These are phyloP conservation scores for Pilasporangium apinafurcum DNA, from an alignment of 352 stramenopile species.

Conservation along the genomic window DNA sequence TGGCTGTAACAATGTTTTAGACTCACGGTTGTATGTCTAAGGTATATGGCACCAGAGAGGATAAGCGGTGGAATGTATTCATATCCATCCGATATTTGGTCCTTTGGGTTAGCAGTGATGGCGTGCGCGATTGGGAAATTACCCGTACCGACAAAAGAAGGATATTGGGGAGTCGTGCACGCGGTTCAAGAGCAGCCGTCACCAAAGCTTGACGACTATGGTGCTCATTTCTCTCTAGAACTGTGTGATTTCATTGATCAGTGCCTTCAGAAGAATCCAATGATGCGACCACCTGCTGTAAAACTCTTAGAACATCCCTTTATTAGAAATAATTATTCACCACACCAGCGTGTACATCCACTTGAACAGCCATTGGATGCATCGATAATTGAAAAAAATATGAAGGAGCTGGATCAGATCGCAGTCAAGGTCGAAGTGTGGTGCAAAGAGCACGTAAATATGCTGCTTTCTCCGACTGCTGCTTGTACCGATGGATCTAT, in stretches of 20 bases:
- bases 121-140: conserved; percentile 83
- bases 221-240: conserved; percentile 51
- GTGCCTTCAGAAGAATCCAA: conserved; percentile 76
- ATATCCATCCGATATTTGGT: conserved; percentile 84
- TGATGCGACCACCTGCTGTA: conserved; percentile 40
- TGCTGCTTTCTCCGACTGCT: conserved; percentile 19
- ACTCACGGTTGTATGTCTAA: conserved; percentile 6
- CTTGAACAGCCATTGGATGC: conserved; percentile 12
- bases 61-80: conserved; percentile 90
- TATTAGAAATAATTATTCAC: conserved; percentile 50
- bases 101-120: conserved; percentile 77
- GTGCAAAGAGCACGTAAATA: conserved; percentile 40
- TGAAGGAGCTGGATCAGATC: conserved; percentile 39
- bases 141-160: conserved; percentile 74
- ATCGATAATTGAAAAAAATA: conserved; percentile 9
- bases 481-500: neutral
- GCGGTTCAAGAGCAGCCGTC: conserved; percentile 75
- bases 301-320: conserved; percentile 65
- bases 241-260: conserved; percentile 76
- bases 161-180: conserved; percentile 88
- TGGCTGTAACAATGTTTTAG: no score
- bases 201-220: conserved; percentile 54
- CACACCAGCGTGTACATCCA: conserved; percentile 16
- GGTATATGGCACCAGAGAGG: conserved; percentile 91
- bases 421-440: conserved; percentile 43